These are phyloP conservation scores for Microbotryomycetes sp. DNA, from an alignment of 1,284 basidiomycete species.

Conservation along the genomic window DNA sequence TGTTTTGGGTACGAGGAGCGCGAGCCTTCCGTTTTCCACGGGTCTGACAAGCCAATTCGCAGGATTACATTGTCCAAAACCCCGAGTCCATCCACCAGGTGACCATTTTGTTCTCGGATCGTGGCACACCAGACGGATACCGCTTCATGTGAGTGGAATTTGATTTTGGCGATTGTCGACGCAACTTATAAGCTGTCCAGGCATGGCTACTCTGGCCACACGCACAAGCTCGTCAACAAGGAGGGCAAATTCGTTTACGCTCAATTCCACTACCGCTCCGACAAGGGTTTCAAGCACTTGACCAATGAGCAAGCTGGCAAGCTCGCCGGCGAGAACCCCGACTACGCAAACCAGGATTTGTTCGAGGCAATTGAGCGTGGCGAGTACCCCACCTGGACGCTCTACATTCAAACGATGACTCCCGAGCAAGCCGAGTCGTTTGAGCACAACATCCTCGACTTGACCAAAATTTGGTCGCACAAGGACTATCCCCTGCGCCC, in stretches of 20 bases:
- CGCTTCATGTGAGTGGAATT: conserved; percentile 63
- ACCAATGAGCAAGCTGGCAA: conserved; percentile 51
- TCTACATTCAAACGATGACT: conserved; percentile 55
- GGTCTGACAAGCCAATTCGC: not conserved
- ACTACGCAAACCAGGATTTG: conserved; percentile 67
- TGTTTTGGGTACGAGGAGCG: conserved; percentile 5
- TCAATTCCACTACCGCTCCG: conserved; percentile 68
- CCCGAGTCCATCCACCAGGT: conserved; percentile 86
- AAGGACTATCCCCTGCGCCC: conserved; percentile 74
- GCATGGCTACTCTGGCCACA: conserved; percentile 88
- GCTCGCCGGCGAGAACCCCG: conserved; percentile 67
- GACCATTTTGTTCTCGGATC: conserved; percentile 77
- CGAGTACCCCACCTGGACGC: conserved; percentile 70
- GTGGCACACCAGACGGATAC: conserved; percentile 79
- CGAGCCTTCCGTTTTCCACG: too few relatives aligned
- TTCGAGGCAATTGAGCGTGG: conserved; percentile 72
- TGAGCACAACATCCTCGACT: conserved; percentile 61
- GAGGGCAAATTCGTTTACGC: conserved; percentile 74
- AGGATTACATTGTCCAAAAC: conserved; percentile 74
- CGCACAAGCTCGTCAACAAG: conserved; percentile 79
- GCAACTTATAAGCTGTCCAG: not conserved
- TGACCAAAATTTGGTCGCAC: conserved; percentile 58
- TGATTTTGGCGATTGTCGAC: too few relatives aligned
- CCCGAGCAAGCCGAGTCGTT: conserved; percentile 79
- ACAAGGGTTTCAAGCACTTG: conserved; percentile 67